phyloP scores from a whole-genome alignment of 768 basidiomycete species.

The Termitomyces sp. region DNA sequence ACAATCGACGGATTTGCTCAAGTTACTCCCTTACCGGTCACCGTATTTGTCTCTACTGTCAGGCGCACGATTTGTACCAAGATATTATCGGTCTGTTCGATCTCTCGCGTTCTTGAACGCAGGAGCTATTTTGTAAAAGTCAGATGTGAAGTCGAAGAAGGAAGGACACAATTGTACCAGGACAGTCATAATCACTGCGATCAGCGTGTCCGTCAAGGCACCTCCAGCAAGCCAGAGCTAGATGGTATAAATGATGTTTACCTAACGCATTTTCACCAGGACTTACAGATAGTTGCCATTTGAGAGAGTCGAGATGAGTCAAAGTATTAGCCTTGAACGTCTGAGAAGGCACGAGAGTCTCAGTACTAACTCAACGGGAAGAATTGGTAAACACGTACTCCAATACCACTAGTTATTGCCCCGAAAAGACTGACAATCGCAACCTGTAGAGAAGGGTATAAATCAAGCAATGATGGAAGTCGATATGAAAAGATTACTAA shows the following conservation, averaged over 20 bases:
- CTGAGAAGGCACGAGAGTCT: not conserved
- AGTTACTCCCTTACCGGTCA: conserved; percentile 1
- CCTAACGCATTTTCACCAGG: not conserved
- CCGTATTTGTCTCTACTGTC: conserved; percentile 11
- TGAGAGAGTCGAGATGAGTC: conserved; percentile 3
- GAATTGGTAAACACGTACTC: not conserved
- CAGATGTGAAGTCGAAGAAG: not conserved
- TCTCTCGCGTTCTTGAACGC: conserved; percentile 5
- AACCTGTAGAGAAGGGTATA: not conserved
- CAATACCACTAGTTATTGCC: conserved; percentile 8
- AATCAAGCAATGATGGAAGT: not conserved
- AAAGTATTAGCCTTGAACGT: conserved; percentile 3
- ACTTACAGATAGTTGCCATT: conserved; percentile 11
- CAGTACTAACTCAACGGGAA: not conserved
- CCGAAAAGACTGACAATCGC: conserved; percentile 2
- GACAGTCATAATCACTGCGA: conserved; percentile 7
- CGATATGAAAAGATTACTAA: not conserved
- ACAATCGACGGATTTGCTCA: not conserved
- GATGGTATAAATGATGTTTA: not conserved
- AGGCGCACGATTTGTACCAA: conserved; percentile 9
- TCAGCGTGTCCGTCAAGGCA: conserved; percentile 10
- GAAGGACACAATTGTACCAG: not conserved
- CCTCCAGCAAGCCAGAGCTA: conserved; percentile 11
- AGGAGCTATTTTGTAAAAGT: conserved; percentile 5
- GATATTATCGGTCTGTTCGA: conserved; percentile 4